Conservation (phyloP, 2,329 filamentous ascomycete species). For the Beauveria sp. region DNA sequence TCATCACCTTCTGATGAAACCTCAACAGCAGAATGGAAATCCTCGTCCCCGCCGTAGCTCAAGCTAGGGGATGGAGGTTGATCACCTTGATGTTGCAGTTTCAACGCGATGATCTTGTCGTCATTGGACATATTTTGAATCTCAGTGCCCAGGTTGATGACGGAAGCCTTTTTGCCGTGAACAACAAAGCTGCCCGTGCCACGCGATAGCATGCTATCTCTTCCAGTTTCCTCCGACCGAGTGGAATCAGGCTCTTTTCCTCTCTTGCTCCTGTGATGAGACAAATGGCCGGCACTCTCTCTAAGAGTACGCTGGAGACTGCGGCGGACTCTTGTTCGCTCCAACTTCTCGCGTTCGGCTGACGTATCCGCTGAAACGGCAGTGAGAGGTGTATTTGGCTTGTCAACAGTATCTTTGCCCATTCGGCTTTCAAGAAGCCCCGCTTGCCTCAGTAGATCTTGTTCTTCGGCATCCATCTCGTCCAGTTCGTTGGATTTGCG, state of each 20-base stretch:
- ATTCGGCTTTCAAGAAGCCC: conserved; percentile 48
- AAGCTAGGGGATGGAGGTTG: conserved; percentile 28
- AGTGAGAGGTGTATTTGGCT: conserved; percentile 27
- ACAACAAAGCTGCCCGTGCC: conserved; percentile 87
- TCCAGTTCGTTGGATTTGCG: conserved; percentile 23
- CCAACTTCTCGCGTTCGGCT: conserved; percentile 41
- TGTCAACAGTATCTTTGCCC: conserved; percentile 24
- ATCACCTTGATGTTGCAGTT: conserved; percentile 37
- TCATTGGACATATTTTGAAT: conserved; percentile 71
- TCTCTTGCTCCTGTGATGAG: conserved; percentile 65
- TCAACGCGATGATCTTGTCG: conserved; percentile 61
- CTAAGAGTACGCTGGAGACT: conserved; percentile 86
- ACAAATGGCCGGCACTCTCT: conserved; percentile 63
- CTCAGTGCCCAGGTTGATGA: conserved; percentile 93
- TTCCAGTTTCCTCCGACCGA: conserved; percentile 30
- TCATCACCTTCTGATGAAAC: conserved; percentile 35
- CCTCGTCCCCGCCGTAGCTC: conserved; percentile 34
- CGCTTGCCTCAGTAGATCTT: conserved; percentile 58
- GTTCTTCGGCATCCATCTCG: conserved; percentile 59
- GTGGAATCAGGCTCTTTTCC: conserved; percentile 50
- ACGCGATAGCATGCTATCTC: conserved; percentile 65
- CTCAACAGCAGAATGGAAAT: conserved; percentile 46
- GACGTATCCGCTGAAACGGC: conserved; percentile 27
- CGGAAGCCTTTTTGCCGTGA: conserved; percentile 94
- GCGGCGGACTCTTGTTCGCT: conserved; percentile 65